These are phyloP conservation scores for Bipolaris cookei DNA, from an alignment of 2,329 filamentous ascomycete species.

Conservation along the genomic window DNA sequence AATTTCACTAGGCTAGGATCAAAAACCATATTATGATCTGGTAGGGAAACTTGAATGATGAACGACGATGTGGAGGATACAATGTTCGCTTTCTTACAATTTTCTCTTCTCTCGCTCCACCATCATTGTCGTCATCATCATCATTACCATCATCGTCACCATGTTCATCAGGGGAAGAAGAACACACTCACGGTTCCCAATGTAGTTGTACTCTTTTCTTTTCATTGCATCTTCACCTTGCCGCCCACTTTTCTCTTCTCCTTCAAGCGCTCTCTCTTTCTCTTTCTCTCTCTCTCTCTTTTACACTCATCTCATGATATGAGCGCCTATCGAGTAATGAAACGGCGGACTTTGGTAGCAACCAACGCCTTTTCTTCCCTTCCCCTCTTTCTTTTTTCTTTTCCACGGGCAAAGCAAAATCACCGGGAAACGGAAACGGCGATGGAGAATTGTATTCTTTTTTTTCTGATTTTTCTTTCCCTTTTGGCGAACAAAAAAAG, in stretches of 20 bases:
- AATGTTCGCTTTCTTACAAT: too few species aligned
- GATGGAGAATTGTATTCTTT: too few species aligned
- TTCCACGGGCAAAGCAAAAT: too few species aligned
- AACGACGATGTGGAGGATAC: not conserved
- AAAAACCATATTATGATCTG: not conserved
- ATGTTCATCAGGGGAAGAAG: not conserved
- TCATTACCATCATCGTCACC: not conserved
- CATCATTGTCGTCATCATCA: not conserved
- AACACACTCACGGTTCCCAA: not conserved
- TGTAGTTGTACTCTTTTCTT: conserved; percentile 10
- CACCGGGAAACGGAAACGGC: too few species aligned
- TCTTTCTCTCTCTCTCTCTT: not conserved
- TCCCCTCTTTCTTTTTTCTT: not conserved
- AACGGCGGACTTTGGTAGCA: too few species aligned
- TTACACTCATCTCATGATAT: not conserved
- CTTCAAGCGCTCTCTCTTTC: not conserved
- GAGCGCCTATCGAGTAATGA: too few species aligned
- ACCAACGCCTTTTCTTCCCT: too few species aligned
- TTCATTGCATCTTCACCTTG: not conserved
- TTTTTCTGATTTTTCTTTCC: too few species aligned
- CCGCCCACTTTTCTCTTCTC: not conserved
- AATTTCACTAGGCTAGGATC: not conserved
- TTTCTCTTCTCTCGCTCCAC: not conserved
- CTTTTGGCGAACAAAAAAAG: too few species aligned
- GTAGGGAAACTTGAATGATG: not conserved